phyloP scores from a whole-genome alignment of 148 eudicot genomes.

The Beta vulgaris region DNA sequence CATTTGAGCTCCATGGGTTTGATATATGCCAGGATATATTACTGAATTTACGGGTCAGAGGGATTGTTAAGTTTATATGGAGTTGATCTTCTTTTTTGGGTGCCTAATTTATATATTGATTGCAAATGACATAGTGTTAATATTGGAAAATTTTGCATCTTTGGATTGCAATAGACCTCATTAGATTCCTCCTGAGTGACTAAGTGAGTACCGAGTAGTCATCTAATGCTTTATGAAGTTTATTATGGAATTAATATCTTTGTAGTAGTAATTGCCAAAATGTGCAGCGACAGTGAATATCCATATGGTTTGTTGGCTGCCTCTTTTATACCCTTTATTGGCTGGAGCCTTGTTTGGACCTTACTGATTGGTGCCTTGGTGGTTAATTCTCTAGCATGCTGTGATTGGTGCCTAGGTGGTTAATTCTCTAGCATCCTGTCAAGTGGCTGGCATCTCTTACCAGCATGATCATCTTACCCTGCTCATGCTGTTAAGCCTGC shows the following conservation, averaged over 20 bases:
- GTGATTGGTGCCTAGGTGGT: neutral
- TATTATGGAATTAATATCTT: neutral
- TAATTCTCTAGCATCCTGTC: neutral
- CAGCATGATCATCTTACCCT: neutral
- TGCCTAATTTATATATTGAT: too few species aligned
- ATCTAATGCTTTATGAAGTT: neutral
- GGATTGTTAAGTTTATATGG: neutral
- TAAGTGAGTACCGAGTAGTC: too few species aligned
- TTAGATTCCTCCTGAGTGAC: too few species aligned
- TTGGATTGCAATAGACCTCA: too few species aligned
- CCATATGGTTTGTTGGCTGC: neutral
- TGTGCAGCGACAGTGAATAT: neutral
- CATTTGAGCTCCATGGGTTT: too few species aligned
- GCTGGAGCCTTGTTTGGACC: neutral
- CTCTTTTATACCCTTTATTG: neutral
- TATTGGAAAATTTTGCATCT: too few species aligned
- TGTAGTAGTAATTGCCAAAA: neutral
- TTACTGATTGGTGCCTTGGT: neutral
- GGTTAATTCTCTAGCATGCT: neutral
- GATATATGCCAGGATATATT: too few species aligned
- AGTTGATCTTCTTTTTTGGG: too few species aligned
- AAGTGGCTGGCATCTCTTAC: neutral
- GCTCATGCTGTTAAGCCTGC: neutral
- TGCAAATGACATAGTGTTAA: neutral
- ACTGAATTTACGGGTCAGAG: neutral